A percentile compares a stretch with the other conserved stretches of the same genome.
phyloP scores from a whole-genome alignment of 1,139 yeast species.

The Geotrichum fermentans region DNA sequence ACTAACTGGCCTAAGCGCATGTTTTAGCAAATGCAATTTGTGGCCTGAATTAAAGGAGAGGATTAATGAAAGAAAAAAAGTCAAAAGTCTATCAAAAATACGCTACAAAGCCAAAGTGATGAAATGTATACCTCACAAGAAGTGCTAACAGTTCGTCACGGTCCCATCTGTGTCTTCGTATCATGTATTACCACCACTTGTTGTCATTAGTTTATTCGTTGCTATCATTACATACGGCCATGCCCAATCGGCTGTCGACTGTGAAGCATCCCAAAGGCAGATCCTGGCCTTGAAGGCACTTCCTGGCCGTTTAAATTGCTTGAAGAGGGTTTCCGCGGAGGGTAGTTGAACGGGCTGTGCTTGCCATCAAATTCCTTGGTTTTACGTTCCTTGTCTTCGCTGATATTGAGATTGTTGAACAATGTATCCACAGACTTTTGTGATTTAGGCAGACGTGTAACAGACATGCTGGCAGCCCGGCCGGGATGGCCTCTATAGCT shows the following conservation, averaged over 20 bases:
- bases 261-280: slow-evolving; percentile 17
- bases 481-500: not conserved
- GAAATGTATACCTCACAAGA: too few relatives aligned
- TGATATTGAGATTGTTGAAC: not conserved
- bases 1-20: not conserved
- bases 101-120: not conserved
- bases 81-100: not conserved
- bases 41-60: not conserved
- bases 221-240: slow-evolving; percentile 11
- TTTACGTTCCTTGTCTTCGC: not conserved
- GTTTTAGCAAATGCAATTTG: not conserved
- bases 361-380: not conserved
- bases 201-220: slow-evolving; percentile 1
- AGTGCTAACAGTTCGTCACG: too few relatives aligned
- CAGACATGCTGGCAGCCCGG: not conserved
- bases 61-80: not conserved
- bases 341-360: not conserved
- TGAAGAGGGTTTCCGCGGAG: not conserved
- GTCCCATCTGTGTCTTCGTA: too few relatives aligned
- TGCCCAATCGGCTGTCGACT: slow-evolving; percentile 17
- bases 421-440: slow-evolving; percentile 2
- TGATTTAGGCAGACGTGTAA: not conserved
- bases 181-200: too few relatives aligned
- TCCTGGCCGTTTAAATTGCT: not conserved
- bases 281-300: slow-evolving; percentile 12